A percentile compares a stretch with the other conserved stretches of the same genome.
Evolutionary conservation across 495 filamentous ascomycete species (phyloP).

Genomic region (Penicillium psychrofluorescens): DNA sequence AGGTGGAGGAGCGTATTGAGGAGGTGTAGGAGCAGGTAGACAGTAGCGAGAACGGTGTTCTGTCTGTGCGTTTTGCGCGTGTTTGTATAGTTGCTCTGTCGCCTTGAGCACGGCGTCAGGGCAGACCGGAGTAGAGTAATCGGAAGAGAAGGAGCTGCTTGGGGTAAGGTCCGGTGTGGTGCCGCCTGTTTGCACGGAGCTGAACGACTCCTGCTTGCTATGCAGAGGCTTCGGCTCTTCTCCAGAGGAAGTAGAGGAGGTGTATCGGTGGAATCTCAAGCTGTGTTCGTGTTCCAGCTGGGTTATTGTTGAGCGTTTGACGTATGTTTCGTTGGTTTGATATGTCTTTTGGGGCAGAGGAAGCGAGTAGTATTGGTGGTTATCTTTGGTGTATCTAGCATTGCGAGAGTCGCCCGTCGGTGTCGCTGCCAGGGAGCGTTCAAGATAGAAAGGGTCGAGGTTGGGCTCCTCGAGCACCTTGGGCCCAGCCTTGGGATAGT

Average conservation of each 20-base stretch:
- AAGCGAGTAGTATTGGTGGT: constrained; percentile 29
- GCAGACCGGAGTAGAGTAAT: constrained; percentile 26
- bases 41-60: constrained; percentile 18
- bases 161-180: constrained; percentile 36
- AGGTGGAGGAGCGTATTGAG: constrained; percentile 26
- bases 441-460: constrained; percentile 40
- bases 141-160: constrained; percentile 41
- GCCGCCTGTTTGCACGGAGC: constrained; percentile 28
- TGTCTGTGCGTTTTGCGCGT: constrained; percentile 11
- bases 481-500: constrained; percentile 21
- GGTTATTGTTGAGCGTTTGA: constrained; percentile 28
- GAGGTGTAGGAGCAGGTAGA: constrained; percentile 25
- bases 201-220: constrained; percentile 31
- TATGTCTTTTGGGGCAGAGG: constrained; percentile 8
- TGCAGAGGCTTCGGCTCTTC: constrained; percentile 18
- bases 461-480: constrained; percentile 33
- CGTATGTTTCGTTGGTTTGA: constrained; percentile 12
- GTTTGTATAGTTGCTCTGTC: constrained; percentile 24
- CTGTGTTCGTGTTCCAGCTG: constrained; percentile 32
- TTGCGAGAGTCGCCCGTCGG: constrained; percentile 26
- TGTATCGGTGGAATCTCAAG: constrained; percentile 20
- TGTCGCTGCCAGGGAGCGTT: constrained; percentile 27
- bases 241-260: constrained; percentile 16
- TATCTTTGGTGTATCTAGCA: constrained; percentile 28
- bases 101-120: constrained; percentile 24